Evolutionary conservation across 2,329 filamentous ascomycete genomes (phyloP), one percentile per base, ranked within the genome.

Genomic region (Diaporthe ampelina): DNA sequence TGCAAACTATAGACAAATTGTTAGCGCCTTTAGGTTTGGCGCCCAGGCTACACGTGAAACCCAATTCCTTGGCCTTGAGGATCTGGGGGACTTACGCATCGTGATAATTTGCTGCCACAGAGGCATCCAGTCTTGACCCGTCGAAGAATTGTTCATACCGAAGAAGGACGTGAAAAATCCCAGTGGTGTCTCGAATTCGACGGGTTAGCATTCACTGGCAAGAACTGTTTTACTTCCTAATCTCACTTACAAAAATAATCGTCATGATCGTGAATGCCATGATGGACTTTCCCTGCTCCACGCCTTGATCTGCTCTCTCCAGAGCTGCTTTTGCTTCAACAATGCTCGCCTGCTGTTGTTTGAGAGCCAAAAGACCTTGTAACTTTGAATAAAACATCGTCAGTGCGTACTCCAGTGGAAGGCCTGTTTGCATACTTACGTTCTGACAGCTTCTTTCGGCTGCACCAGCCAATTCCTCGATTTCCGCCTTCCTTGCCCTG

Each of bases 401-500:
- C 15, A 52, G 50, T 21, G 21, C 43, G 17, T 9, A 48, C 19
- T 48, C 24, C 24, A 50, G 19, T 13, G 19, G n/a, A n/a, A 52
- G 11, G 3, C 24, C 13, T 6, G 3, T 26, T 26, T 3, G 26
- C n/a, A 4, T 10, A 11, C 9, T 52, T 52, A 52, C 50, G 24
- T 26, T 52, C n/a, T 52, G 50, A 26, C 50, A 52, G 50, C 50
- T 52, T 52, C 50, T 52, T 52, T 52, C 50, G n/a, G 50, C 50
- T 52, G 50, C 50, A 11, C n/a, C 10, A 26, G 50, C 50, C 50
- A 52, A 11, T 15, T 52, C 50, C n/a, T 52, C 50, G 3, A 52
- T 52, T n/a, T 52, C 50, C 50, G 50, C 21, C n/a, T 52, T 52
- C 50, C 50, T 52, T 26, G n/a, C 21, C 15, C 10, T 52, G 21